Evolutionary conservation across 1,284 basidiomycete species (phyloP).

Genomic region (Ustilago crameri): DNA sequence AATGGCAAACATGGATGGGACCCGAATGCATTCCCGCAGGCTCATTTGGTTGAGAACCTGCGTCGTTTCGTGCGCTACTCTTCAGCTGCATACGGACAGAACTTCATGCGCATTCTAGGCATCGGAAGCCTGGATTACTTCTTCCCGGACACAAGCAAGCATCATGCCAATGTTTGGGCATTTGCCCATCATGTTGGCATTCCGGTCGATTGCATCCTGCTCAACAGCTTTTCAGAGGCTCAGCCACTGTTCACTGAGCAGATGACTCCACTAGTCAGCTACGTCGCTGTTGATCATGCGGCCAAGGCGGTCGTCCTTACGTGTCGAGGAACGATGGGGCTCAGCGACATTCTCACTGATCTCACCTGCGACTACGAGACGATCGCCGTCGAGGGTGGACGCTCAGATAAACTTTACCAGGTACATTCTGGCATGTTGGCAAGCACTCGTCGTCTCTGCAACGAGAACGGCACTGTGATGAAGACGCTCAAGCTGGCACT

Average conservation of each 20-base stretch:
- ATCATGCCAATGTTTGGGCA: slow-evolving; percentile 71
- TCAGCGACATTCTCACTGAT: slow-evolving; percentile 72
- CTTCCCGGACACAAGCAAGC: slow-evolving; percentile 70
- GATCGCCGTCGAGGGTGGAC: slow-evolving; percentile 69
- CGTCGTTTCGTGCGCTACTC: slow-evolving; percentile 71
- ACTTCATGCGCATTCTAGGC: slow-evolving; percentile 71
- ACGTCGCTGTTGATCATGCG: slow-evolving; percentile 71
- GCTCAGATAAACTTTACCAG: slow-evolving; percentile 68
- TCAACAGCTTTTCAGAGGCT: slow-evolving; percentile 70
- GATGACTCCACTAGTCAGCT: slow-evolving; percentile 70
- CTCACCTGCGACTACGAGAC: slow-evolving; percentile 71
- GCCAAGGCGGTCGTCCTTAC: slow-evolving; percentile 70
- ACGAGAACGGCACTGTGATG: slow-evolving; percentile 70
- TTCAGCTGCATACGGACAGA: slow-evolving; percentile 62
- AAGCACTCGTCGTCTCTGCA: slow-evolving; percentile 69
- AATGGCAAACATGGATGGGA: slow-evolving; percentile 28
- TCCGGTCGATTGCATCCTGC: slow-evolving; percentile 70
- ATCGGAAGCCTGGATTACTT: slow-evolving; percentile 70
- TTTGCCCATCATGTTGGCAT: slow-evolving; percentile 70
- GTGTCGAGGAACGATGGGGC: slow-evolving; percentile 71
- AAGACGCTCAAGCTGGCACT: slow-evolving; percentile 70
- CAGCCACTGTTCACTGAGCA: slow-evolving; percentile 53
- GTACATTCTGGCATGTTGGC: slow-evolving; percentile 72
- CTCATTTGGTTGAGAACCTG: slow-evolving; percentile 70
- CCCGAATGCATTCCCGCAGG: slow-evolving; percentile 67